Conservation (phyloP, 768 basidiomycete genomes). For the Podaxis mareebaensis region DNA sequence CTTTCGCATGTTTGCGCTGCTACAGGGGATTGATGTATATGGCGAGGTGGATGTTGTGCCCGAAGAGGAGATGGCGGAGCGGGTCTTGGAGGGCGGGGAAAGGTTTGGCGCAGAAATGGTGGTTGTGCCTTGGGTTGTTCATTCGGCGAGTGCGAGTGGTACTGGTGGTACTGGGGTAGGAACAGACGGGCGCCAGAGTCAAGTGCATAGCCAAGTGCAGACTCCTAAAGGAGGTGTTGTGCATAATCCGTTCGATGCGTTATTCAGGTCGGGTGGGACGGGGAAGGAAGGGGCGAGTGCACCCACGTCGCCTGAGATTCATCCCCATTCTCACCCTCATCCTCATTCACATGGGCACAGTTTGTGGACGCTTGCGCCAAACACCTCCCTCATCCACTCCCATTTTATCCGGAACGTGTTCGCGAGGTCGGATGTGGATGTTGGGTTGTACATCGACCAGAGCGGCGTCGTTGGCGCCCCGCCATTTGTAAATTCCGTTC, state of each 20-base stretch:
- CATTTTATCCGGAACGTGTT: constrained; percentile 86
- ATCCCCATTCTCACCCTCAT: constrained; percentile 22
- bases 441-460: constrained; percentile 82
- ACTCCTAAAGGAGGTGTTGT: constrained; percentile 13
- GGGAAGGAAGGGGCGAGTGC: constrained; percentile 29
- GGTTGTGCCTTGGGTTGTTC: constrained; percentile 73
- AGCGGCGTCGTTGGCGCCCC: constrained; percentile 33
- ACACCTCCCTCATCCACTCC: constrained; percentile 61
- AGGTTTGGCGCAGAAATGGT: constrained; percentile 68
- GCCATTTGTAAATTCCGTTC: background rate
- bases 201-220: background rate
- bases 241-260: constrained; percentile 70
- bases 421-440: constrained; percentile 66
- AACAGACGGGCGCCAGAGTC: constrained; percentile 3
- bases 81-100: constrained; percentile 68
- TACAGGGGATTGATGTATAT: constrained; percentile 66
- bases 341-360: background rate
- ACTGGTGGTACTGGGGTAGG: background rate
- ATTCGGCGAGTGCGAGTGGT: constrained; percentile 13
- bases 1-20: constrained; percentile 74
- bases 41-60: constrained; percentile 75
- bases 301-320: background rate
- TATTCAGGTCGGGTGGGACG: constrained; percentile 44
- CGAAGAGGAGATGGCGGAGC: constrained; percentile 69
- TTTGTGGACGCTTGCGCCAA: background rate